A percentile compares a stretch with the other conserved stretches of the same genome.
Evolutionary conservation across 1,139 yeast species (phyloP).

Genomic region (Suhomyces bolitotheri): DNA sequence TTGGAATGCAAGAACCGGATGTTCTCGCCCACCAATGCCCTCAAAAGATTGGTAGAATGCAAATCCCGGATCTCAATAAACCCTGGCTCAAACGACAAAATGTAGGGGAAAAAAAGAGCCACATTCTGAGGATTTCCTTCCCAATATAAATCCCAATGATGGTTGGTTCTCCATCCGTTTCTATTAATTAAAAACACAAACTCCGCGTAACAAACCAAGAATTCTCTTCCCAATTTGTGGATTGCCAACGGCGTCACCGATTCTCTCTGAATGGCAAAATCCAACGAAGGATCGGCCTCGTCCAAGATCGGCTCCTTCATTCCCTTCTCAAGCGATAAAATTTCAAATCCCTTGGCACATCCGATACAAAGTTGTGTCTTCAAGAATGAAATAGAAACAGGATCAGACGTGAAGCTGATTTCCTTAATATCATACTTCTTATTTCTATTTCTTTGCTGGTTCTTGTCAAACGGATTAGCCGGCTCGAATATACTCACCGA

Average conservation of each 20-base stretch:
- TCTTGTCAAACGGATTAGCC: slow-evolving; percentile 54
- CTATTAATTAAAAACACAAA: slow-evolving; percentile 92
- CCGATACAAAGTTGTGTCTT: slow-evolving; percentile 91
- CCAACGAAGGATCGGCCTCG: slow-evolving; percentile 95
- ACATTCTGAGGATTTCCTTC: slow-evolving; percentile 93
- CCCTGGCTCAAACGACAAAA: slow-evolving; percentile 84
- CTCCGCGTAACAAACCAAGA: slow-evolving; percentile 83
- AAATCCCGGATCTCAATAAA: slow-evolving; percentile 92
- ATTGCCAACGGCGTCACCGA: slow-evolving; percentile 83
- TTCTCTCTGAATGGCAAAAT: slow-evolving; percentile 88
- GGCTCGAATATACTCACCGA: slow-evolving; percentile 88
- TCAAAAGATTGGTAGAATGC: slow-evolving; percentile 78
- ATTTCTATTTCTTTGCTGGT: slow-evolving; percentile 60
- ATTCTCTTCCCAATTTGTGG: slow-evolving; percentile 85
- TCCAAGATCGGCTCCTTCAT: slow-evolving; percentile 78
- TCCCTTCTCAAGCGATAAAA: slow-evolving; percentile 78
- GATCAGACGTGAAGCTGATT: slow-evolving; percentile 81
- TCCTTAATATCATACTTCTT: slow-evolving; percentile 71
- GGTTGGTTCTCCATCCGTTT: slow-evolving; percentile 95
- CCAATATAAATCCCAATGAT: slow-evolving; percentile 95
- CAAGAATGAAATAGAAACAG: slow-evolving; percentile 86
- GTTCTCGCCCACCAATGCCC: slow-evolving; percentile 94
- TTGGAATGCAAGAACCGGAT: slow-evolving; percentile 85
- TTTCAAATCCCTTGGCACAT: slow-evolving; percentile 94
- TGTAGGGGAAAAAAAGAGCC: slow-evolving; percentile 90